phyloP scores from a whole-genome alignment of 140 eudicot genomes.

The Ambrosia hybrid region DNA sequence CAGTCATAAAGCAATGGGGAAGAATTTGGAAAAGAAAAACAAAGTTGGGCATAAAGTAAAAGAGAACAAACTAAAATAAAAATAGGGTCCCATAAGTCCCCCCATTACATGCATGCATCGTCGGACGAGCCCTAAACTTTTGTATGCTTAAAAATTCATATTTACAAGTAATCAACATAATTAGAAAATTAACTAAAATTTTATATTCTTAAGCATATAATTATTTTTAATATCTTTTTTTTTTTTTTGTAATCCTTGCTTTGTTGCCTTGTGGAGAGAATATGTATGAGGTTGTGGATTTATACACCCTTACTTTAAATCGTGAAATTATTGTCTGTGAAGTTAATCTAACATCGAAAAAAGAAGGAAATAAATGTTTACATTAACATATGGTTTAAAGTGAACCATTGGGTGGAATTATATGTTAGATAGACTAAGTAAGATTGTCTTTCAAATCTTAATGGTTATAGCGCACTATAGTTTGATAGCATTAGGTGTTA shows the following conservation, averaged over 20 bases:
- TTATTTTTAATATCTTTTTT: too few relatives aligned
- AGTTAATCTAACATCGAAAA: too few relatives aligned
- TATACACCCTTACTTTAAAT: too few relatives aligned
- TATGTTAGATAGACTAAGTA: background rate
- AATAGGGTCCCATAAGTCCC: constrained; percentile 21
- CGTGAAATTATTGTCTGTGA: too few relatives aligned
- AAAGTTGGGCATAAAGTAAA: constrained; percentile 32
- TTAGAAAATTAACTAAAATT: background rate
- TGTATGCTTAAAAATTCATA: background rate
- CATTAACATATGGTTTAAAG: too few relatives aligned
- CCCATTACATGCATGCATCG: constrained; percentile 27
- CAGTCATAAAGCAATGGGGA: constrained; percentile 16
- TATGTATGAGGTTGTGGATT: too few relatives aligned
- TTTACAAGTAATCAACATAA: background rate
- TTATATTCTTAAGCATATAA: too few relatives aligned
- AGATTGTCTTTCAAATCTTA: background rate
- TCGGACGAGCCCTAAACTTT: constrained; percentile 15
- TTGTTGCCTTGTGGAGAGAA: too few relatives aligned
- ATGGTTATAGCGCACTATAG: background rate
- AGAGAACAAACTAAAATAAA: constrained; percentile 4
- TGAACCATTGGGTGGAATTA: background rate
- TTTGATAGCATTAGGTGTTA: background rate
- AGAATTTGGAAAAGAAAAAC: constrained; percentile 20
- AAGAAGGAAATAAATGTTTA: too few relatives aligned
- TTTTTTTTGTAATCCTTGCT: too few relatives aligned